Evolutionary conservation across 305 asterid genomes (phyloP).

Genomic region (Solanum hybrid): DNA sequence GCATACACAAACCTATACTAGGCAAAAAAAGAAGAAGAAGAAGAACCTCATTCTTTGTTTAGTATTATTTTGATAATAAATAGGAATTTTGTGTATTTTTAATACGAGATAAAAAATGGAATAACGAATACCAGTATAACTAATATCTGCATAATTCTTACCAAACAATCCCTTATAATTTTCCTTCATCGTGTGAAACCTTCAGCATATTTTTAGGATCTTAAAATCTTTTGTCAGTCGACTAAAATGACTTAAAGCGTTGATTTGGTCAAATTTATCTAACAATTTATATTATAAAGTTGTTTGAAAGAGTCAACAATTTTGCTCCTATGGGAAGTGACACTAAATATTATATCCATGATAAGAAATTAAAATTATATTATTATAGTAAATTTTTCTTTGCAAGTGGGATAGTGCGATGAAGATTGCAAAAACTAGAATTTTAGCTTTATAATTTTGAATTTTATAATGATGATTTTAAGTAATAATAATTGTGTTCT

Average conservation of each 20-base stretch:
- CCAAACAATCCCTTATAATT: no score
- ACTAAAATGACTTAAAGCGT: not conserved
- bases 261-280: not conserved
- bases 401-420: not conserved
- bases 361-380: not conserved
- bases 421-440: not conserved
- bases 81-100: not conserved
- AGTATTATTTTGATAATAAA: no score
- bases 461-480: no score
- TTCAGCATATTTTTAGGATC: not conserved
- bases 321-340: not conserved
- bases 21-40: no score
- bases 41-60: no score
- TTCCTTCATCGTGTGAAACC: not conserved
- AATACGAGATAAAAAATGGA: no score
- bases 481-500: not conserved
- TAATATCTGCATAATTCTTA: no score
- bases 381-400: not conserved
- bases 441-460: no score
- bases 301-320: not conserved
- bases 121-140: fast-evolving
- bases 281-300: not conserved
- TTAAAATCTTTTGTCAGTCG: not conserved
- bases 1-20: not conserved
- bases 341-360: not conserved